These are phyloP conservation scores for Xanthoparmelia taractica DNA, from an alignment of 495 filamentous ascomycete species.

Conservation along the genomic window DNA sequence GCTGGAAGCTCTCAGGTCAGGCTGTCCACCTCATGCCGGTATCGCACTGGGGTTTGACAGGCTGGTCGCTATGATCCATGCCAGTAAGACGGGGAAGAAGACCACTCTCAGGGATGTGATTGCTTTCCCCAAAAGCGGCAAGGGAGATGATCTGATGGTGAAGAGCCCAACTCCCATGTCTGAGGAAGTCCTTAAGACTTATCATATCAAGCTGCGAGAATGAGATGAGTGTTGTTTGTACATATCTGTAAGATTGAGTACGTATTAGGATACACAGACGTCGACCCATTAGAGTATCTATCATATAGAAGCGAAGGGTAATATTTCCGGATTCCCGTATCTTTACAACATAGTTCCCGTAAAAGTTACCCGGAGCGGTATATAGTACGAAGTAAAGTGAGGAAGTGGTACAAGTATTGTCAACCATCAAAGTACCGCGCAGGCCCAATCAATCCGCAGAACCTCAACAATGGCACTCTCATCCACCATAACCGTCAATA, in stretches of 20 bases:
- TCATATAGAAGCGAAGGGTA: background rate
- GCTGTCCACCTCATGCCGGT: constrained; percentile 95
- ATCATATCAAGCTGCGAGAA: constrained; percentile 47
- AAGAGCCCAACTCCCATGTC: constrained; percentile 61
- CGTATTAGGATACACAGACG: too few species aligned
- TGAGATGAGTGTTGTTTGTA: background rate
- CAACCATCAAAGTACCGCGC: background rate
- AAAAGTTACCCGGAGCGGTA: too few species aligned
- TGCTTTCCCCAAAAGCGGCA: constrained; percentile 88
- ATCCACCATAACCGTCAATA: constrained; percentile 29
- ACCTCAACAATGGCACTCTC: constrained; percentile 2
- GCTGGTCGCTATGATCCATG: constrained; percentile 70
- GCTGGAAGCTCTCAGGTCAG: constrained; percentile 69
- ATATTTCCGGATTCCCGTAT: background rate
- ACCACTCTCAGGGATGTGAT: constrained; percentile 84
- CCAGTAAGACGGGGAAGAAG: constrained; percentile 34
- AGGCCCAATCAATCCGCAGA: background rate
- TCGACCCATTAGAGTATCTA: background rate
- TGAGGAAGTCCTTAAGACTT: constrained; percentile 56
- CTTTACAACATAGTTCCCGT: too few species aligned
- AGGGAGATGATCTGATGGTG: constrained; percentile 76
- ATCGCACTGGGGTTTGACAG: constrained; percentile 90
- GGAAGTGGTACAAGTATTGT: too few species aligned
- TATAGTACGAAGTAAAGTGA: too few species aligned
- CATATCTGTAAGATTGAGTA: background rate